Conservation (phyloP, 2,329 filamentous ascomycete species). For the Paracamarosporium sp. region DNA sequence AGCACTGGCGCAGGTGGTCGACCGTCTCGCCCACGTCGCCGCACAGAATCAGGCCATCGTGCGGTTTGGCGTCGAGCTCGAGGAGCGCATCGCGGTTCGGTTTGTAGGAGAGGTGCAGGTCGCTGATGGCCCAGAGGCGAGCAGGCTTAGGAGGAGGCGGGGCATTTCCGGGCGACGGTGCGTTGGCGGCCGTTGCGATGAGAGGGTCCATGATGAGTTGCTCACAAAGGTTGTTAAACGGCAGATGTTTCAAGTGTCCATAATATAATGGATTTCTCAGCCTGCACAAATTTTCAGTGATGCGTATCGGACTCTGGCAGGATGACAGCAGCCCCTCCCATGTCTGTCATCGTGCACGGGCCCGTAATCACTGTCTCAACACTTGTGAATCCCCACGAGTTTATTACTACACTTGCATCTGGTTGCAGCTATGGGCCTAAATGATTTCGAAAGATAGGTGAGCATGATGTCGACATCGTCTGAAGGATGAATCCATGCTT, state of each 20-base stretch:
- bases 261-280: background rate
- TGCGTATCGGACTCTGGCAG: background rate
- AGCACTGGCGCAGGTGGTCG: slow-evolving; percentile 44
- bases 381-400: background rate
- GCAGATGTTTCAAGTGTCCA: background rate
- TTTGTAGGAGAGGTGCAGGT: slow-evolving; percentile 57
- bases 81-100: slow-evolving; percentile 53
- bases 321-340: background rate
- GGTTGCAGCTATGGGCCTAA: too few species aligned
- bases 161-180: background rate
- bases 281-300: background rate
- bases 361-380: background rate
- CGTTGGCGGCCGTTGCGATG: background rate
- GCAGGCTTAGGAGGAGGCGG: slow-evolving; percentile 15
- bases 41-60: slow-evolving; percentile 55
- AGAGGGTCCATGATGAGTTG: background rate
- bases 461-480: too few species aligned
- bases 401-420: background rate
- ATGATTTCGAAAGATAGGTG: too few species aligned
- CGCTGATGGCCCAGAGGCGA: slow-evolving; percentile 53
- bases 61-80: slow-evolving; percentile 46
- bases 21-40: slow-evolving; percentile 50
- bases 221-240: background rate
- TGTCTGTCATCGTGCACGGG: background rate
- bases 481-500: too few species aligned